phyloP scores from a whole-genome alignment of 164 flowering plant genomes.

The Magnolia sinica region DNA sequence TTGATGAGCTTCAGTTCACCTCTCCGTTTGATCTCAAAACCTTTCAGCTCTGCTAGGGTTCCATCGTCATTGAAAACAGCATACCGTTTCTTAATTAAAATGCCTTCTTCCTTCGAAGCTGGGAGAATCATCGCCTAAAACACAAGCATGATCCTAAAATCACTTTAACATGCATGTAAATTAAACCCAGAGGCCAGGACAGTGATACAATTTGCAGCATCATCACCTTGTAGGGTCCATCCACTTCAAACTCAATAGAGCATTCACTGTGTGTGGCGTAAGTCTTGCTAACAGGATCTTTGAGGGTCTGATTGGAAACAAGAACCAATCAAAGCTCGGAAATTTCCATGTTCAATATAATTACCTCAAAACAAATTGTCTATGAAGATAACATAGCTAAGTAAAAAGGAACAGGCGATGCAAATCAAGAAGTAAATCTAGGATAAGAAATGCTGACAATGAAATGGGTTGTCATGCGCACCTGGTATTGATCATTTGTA shows the following conservation, averaged over 20 bases:
- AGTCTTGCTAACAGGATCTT: constrained; percentile 70
- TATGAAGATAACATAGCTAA: no score
- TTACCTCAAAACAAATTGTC: no score
- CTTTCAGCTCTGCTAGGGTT: constrained; percentile 97
- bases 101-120: constrained; percentile 99
- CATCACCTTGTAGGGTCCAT: constrained; percentile 98
- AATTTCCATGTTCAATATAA: not conserved
- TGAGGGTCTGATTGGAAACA: constrained; percentile 59
- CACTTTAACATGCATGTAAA: constrained; percentile 4
- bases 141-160: constrained; percentile 6
- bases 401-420: not conserved
- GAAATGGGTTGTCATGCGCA: constrained; percentile 17
- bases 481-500: constrained; percentile 99
- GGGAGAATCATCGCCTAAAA: constrained; percentile 96
- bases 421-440: constrained; percentile 1
- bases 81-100: constrained; percentile 95
- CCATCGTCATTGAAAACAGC: constrained; percentile 99
- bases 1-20: constrained; percentile 99
- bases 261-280: constrained; percentile 92
- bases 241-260: constrained; percentile 99
- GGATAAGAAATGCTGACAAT: not conserved
- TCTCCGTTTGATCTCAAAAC: constrained; percentile 99
- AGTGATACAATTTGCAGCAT: not conserved
- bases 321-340: not conserved
- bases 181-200: constrained; percentile 5